Evolutionary conservation across 441 rosid genomes (phyloP).

Genomic region (Mallotus japonicus): DNA sequence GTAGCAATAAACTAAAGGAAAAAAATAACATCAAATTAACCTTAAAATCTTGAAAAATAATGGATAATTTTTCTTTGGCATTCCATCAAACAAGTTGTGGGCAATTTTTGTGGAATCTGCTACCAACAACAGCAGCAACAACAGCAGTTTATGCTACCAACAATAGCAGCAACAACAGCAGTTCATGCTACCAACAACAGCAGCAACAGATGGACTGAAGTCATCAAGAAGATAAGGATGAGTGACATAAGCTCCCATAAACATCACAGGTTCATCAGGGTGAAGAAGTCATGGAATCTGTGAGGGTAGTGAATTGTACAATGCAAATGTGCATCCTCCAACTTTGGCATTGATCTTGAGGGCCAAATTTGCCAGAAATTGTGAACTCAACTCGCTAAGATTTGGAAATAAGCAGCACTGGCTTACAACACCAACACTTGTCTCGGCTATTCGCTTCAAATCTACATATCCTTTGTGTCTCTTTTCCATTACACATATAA

Average conservation of each 20-base stretch:
- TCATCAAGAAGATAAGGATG: conserved; percentile 78
- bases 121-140: conserved; percentile 81
- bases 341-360: conserved; percentile 82
- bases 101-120: too few species aligned
- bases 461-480: conserved; percentile 71
- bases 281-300: conserved; percentile 63
- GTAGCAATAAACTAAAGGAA: too few species aligned
- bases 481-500: conserved; percentile 87
- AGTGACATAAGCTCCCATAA: conserved; percentile 81
- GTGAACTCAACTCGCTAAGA: conserved; percentile 38
- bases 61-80: too few species aligned
- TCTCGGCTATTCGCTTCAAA: conserved; percentile 59
- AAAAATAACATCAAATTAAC: too few species aligned
- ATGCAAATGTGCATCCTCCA: conserved; percentile 75
- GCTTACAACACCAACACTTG: conserved; percentile 58
- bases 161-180: conserved; percentile 73
- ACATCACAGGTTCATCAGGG: conserved; percentile 45
- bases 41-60: too few species aligned
- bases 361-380: conserved; percentile 60
- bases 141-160: conserved; percentile 44
- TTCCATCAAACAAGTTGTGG: too few species aligned
- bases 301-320: conserved; percentile 71
- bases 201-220: conserved; percentile 72
- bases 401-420: conserved; percentile 67
- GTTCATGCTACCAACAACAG: conserved; percentile 60